Conservation (phyloP, 148 eudicot species). For the Vaccinium vitisidaea region DNA sequence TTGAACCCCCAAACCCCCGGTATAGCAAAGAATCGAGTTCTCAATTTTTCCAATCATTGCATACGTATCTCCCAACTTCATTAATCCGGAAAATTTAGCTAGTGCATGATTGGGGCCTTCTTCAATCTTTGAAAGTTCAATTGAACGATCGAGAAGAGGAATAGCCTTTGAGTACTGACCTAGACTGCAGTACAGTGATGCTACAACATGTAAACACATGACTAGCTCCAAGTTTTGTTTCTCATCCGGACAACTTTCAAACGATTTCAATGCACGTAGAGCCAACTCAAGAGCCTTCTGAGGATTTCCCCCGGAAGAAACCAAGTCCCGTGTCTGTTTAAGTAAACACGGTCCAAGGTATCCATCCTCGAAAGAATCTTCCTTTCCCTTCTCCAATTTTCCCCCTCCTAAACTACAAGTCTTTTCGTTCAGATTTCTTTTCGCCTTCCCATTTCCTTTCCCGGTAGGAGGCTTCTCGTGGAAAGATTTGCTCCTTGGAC, state of each 20-base stretch:
- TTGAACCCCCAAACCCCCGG: constrained; percentile 72
- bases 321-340: constrained; percentile 60
- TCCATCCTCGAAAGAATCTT: constrained; percentile 31
- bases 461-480: constrained; percentile 27
- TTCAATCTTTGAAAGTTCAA: constrained; percentile 50
- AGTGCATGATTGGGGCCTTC: constrained; percentile 62
- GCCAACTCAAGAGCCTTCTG: constrained; percentile 66
- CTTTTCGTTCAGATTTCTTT: constrained; percentile 22
- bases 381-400: constrained; percentile 10
- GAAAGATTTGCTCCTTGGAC: constrained; percentile 13
- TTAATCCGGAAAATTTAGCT: constrained; percentile 85
- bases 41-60: constrained; percentile 73
- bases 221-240: constrained; percentile 66
- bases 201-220: constrained; percentile 79
- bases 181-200: constrained; percentile 56
- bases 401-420: constrained; percentile 6
- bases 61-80: constrained; percentile 86
- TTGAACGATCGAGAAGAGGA: constrained; percentile 64
- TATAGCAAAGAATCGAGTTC: constrained; percentile 48
- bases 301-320: constrained; percentile 52
- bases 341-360: constrained; percentile 70
- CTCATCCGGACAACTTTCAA: constrained; percentile 42
- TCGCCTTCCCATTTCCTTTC: constrained; percentile 16
- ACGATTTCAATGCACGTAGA: constrained; percentile 68
- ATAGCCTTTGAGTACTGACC: constrained; percentile 56